Base-by-base conservation (phyloP, 2,329 filamentous ascomycete species). In the Colletotrichum costaricense region DNA sequence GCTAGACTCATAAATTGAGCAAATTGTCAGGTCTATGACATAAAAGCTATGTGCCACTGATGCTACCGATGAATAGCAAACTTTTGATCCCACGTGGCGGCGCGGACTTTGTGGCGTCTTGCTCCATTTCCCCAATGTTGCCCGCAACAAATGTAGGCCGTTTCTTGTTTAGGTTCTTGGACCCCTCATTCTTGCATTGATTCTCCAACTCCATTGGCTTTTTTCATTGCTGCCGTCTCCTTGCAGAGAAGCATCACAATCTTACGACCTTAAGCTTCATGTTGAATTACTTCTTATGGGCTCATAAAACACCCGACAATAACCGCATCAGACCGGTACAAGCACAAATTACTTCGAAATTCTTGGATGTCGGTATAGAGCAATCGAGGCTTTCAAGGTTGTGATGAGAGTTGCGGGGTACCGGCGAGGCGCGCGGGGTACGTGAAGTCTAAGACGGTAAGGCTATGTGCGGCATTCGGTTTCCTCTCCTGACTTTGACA, bases 321-420 rank as follows among this genome's bases (percentile, higher is more conserved):
- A 70, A 66, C 55, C 67, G 71, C 9, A 30, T 19, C 24, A 2
- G 26, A 55, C 8, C 22, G 33, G 56, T 35, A 22, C 69, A 46
- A 30, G 38, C n/a, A 33, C 30, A 19, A 9, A 24, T 16, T 9
- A 46, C 55, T 58, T 62, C 24, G 46, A 14, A 26, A 12, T 24
- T 62, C 30, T 38, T 56, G 22, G 19, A 12, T 28, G 35, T 12
- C 42, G 30, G 30, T 28, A 4, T 33, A 65, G 28, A 57, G 28
- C 46, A 49, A 42, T 42, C 16, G 14, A 33, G 56, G 46, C 33
- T 38, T 33, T 12, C 59, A 64, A 64, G 58, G 69, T 72, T 72
- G 33, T 33, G 46, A 33, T 56, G 65, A 73, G 69, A 35, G 67
- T 73, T 73, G 71, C 71, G 71, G 71, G 67, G 67, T 65, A 62